Base-by-base conservation (phyloP, 2,329 filamentous ascomycete genomes). In the Bipolaris cookei region DNA sequence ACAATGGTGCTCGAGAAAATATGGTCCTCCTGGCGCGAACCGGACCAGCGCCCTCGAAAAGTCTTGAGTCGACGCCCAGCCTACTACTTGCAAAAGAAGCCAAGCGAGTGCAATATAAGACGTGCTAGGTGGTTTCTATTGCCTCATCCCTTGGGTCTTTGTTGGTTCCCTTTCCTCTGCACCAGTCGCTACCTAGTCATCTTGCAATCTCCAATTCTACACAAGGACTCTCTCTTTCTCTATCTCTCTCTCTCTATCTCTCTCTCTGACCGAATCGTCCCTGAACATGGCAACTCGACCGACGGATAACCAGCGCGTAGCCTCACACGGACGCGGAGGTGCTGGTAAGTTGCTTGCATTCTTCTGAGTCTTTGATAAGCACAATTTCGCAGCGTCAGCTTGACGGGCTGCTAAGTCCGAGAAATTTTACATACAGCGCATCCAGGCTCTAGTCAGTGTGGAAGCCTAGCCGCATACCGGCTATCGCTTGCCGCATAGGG, bases 241-340 rank as follows among this genome's bases (percentile, higher is more conserved):
- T 23, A n/a, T n/a, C n/a, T n/a, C n/a, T n/a, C n/a, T n/a, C n/a
- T n/a, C n/a, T n/a, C n/a, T n/a, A n/a, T n/a, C 25, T 28, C 25
- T 28, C 21, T 41, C 20, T 21, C 18, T 23, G 14, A 14, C 45
- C 35, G 34, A 18, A 42, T 38, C 44, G 32, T 43, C 21, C 35
- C 44, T 21, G 51, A 63, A 6, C 32, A 71, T 70, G 67, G 48
- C 65, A 55, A 62, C 63, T 49, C 68, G 65, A 59, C 60, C 63
- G n/a, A 62, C 55, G 7, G 62, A 69, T 16, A 56, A 63, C 46
- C 38, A 54, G n/a, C 72, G 76, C 52, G 68, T 74, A 49, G 66
- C 75, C 44, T 91, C 89, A 38, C 87, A 90, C 70, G 90, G 91
- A 68, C 89, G 90, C 62, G 91, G 90, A 71, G 90, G 91, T 72